A percentile compares a stretch with the other conserved stretches of the same genome.
These are phyloP conservation scores for Simmondsia chinensis DNA, from an alignment of 148 eudicot genomes.

Conservation along the genomic window DNA sequence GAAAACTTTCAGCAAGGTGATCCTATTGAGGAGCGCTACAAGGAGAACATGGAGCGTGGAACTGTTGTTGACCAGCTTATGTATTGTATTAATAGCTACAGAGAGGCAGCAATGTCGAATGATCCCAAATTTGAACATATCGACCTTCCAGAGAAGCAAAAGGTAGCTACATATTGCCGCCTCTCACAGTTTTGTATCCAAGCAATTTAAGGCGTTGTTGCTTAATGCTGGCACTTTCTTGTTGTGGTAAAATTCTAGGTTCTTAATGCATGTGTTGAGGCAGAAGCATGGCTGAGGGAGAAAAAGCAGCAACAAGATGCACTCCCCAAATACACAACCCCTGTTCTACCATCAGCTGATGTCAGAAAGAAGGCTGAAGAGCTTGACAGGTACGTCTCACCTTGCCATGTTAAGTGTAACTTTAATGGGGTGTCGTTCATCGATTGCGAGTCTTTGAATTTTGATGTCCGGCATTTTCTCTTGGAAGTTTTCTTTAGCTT, in stretches of 20 bases:
- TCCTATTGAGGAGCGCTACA: slow-evolving; percentile 81
- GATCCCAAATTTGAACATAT: slow-evolving; percentile 91
- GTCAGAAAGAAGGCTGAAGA: slow-evolving; percentile 68
- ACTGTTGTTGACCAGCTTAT: slow-evolving; percentile 40
- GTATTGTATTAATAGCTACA: slow-evolving; percentile 51
- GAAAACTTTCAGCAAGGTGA: slow-evolving; percentile 58
- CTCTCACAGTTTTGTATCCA: background rate
- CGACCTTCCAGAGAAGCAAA: slow-evolving; percentile 69
- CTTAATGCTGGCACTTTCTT: background rate
- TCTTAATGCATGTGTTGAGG: slow-evolving; percentile 55
- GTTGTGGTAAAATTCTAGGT: slow-evolving; percentile 24
- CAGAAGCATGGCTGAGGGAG: slow-evolving; percentile 86
- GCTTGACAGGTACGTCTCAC: slow-evolving; percentile 53
- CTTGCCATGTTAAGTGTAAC: too few species aligned
- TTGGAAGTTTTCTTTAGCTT: too few species aligned
- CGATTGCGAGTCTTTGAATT: too few species aligned
- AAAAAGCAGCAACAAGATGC: slow-evolving; percentile 73
- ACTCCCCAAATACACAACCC: slow-evolving; percentile 62
- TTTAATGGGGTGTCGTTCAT: too few species aligned
- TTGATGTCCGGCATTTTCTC: too few species aligned
- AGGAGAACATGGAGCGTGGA: slow-evolving; percentile 67
- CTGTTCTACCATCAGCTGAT: slow-evolving; percentile 65
- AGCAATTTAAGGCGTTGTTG: background rate
- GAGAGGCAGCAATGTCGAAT: slow-evolving; percentile 57
- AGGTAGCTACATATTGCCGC: slow-evolving; percentile 30